Conservation (phyloP, 202 grass and related monocot genomes). For the Panicum virgatum region DNA sequence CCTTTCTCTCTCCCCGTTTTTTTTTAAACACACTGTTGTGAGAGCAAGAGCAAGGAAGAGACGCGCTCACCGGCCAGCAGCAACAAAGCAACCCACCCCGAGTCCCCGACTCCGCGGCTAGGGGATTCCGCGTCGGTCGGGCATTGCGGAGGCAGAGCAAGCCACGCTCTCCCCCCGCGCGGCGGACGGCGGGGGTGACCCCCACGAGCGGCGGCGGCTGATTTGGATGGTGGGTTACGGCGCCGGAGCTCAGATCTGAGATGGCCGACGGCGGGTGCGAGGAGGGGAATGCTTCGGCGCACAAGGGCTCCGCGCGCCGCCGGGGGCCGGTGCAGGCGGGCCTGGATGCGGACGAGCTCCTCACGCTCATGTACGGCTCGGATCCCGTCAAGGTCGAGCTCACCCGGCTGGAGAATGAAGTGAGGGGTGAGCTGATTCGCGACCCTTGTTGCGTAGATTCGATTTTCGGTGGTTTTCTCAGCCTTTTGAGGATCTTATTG, state of each 20-base stretch:
- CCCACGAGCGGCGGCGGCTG: too few species aligned
- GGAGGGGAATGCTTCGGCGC: conserved; percentile 60
- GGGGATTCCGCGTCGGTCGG: conserved; percentile 32
- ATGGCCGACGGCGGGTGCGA: conserved; percentile 56
- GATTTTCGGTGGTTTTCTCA: neutral
- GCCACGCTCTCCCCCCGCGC: conserved; percentile 23
- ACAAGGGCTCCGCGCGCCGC: conserved; percentile 60
- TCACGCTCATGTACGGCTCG: conserved; percentile 88
- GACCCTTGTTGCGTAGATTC: neutral
- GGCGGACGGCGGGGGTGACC: neutral
- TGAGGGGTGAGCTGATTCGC: conserved; percentile 79
- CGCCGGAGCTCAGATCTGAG: conserved; percentile 62
- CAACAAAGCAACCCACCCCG: neutral
- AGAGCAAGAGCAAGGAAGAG: conserved; percentile 44
- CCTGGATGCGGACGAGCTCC: conserved; percentile 82
- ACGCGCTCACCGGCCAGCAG: conserved; percentile 27
- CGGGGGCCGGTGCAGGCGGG: conserved; percentile 55
- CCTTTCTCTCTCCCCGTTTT: neutral
- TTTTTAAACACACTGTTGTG: conserved; percentile 41
- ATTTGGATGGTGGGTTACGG: conserved; percentile 28
- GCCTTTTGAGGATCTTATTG: neutral
- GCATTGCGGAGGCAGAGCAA: conserved; percentile 41
- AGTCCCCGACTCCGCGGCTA: conserved; percentile 25
- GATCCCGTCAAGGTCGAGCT: conserved; percentile 99
- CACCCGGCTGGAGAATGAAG: conserved; percentile 93